phyloP scores from a whole-genome alignment of 2,329 filamentous ascomycete species.

The Xylaria arbuscula region DNA sequence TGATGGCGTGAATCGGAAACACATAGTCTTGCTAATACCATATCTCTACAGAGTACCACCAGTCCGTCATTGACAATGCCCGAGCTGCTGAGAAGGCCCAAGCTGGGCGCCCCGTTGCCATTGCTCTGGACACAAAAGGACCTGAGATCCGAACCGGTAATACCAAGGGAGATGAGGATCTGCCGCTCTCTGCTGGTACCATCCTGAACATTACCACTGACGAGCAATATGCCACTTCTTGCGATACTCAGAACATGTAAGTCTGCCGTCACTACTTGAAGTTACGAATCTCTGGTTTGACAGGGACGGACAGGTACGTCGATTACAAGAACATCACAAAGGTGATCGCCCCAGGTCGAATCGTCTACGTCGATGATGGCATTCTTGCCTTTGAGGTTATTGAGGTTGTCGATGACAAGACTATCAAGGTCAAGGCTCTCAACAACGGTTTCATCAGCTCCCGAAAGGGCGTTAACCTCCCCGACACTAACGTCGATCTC shows the following conservation, averaged over 20 bases:
- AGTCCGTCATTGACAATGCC: slow-evolving; percentile 97
- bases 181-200: slow-evolving; percentile 84
- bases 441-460: slow-evolving; percentile 99
- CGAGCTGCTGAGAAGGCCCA: slow-evolving; percentile 84
- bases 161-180: slow-evolving; percentile 86
- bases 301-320: slow-evolving; percentile 73
- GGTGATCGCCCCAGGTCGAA: slow-evolving; percentile 89
- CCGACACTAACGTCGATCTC: slow-evolving; percentile 98
- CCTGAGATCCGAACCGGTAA: slow-evolving; percentile 72
- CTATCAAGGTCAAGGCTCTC: slow-evolving; percentile 83
- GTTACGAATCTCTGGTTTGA: slow-evolving; percentile 77
- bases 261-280: slow-evolving; percentile 51
- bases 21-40: slow-evolving; percentile 14
- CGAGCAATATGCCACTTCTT: slow-evolving; percentile 85
- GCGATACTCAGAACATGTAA: slow-evolving; percentile 93
- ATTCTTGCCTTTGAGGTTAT: slow-evolving; percentile 96
- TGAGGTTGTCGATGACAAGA: slow-evolving; percentile 88
- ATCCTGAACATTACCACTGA: slow-evolving; percentile 97
- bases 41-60: slow-evolving; percentile 73
- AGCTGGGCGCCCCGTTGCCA: slow-evolving; percentile 88
- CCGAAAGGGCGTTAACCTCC: slow-evolving; percentile 98
- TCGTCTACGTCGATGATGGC: slow-evolving; percentile 98
- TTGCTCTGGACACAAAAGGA: slow-evolving; percentile 84
- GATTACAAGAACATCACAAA: slow-evolving; percentile 99
- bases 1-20: neutral